Conservation (phyloP, 2,329 filamentous ascomycete genomes). For the Scedosporium apiospermum region DNA sequence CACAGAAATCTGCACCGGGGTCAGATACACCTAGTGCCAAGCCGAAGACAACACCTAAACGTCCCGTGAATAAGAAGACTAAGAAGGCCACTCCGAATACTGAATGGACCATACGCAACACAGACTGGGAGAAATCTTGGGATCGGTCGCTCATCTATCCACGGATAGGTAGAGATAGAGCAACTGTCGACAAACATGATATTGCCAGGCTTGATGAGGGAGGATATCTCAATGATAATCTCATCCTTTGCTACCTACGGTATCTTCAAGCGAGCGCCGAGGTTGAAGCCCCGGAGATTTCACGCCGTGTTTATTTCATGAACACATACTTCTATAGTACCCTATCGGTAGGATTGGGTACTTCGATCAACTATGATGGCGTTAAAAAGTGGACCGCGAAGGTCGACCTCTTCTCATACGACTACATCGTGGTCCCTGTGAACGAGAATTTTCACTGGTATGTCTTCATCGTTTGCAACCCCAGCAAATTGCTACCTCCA, state of each 20-base stretch:
- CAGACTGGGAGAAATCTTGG: constrained; percentile 44
- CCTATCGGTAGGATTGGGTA: constrained; percentile 48
- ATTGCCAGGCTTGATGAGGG: constrained; percentile 71
- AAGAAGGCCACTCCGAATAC: neutral
- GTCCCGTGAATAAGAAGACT: neutral
- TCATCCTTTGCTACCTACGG: constrained; percentile 80
- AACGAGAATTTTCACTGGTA: constrained; percentile 90
- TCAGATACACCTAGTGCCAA: neutral
- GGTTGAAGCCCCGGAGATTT: constrained; percentile 40
- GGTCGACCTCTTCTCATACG: constrained; percentile 73
- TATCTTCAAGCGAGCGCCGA: constrained; percentile 57
- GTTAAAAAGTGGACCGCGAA: constrained; percentile 84
- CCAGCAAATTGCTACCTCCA: constrained; percentile 47
- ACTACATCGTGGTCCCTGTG: constrained; percentile 87
- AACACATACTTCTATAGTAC: constrained; percentile 87
- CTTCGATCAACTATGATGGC: constrained; percentile 66
- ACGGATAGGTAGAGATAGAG: constrained; percentile 45
- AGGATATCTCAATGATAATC: constrained; percentile 84
- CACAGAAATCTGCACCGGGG: too few species aligned
- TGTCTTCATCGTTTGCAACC: constrained; percentile 87
- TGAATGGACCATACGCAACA: constrained; percentile 40
- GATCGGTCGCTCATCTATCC: constrained; percentile 53
- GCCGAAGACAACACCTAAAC: neutral
- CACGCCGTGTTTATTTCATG: constrained; percentile 71
- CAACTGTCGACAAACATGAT: constrained; percentile 61